These are phyloP conservation scores for Phytophthora ohioensis DNA, from an alignment of 352 stramenopile species.

Conservation along the genomic window DNA sequence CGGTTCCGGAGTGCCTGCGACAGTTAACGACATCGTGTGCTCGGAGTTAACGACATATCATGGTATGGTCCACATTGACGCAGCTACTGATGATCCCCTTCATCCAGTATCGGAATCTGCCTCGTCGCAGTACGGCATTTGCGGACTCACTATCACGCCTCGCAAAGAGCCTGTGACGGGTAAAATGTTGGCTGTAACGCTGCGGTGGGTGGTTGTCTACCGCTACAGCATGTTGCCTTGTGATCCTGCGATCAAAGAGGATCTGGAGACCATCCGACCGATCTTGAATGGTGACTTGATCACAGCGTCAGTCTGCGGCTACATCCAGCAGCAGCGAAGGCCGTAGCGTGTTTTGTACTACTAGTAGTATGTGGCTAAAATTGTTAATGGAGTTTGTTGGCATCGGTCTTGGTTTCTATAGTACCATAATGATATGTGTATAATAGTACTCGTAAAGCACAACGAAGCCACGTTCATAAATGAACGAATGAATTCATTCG, in stretches of 20 bases:
- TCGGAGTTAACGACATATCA: slow-evolving; percentile 23
- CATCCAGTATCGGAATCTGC: slow-evolving; percentile 21
- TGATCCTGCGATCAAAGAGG: slow-evolving; percentile 26
- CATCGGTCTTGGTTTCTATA: too few species aligned
- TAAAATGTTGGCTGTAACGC: slow-evolving; percentile 24
- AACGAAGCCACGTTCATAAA: too few species aligned
- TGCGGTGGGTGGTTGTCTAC: slow-evolving; percentile 39
- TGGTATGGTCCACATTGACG: slow-evolving; percentile 46
- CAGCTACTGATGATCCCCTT: slow-evolving; percentile 33
- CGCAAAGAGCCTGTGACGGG: slow-evolving; percentile 27
- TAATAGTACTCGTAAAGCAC: too few species aligned
- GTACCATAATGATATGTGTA: too few species aligned
- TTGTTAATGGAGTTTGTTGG: background rate
- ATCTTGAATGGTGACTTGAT: slow-evolving; percentile 45
- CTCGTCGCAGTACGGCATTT: slow-evolving; percentile 35
- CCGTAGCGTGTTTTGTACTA: background rate
- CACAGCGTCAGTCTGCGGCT: slow-evolving; percentile 24
- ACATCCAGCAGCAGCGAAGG: slow-evolving; percentile 24
- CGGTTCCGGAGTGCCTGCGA: slow-evolving; percentile 21
- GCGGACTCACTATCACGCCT: slow-evolving; percentile 37
- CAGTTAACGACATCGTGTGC: slow-evolving; percentile 39
- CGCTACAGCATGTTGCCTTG: slow-evolving; percentile 45
- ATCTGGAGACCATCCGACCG: slow-evolving; percentile 31
- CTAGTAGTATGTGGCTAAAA: background rate
- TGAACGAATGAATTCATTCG: too few species aligned